phyloP scores from a whole-genome alignment of 2,329 filamentous ascomycete species.

The Colletotrichum chlorophyti region DNA sequence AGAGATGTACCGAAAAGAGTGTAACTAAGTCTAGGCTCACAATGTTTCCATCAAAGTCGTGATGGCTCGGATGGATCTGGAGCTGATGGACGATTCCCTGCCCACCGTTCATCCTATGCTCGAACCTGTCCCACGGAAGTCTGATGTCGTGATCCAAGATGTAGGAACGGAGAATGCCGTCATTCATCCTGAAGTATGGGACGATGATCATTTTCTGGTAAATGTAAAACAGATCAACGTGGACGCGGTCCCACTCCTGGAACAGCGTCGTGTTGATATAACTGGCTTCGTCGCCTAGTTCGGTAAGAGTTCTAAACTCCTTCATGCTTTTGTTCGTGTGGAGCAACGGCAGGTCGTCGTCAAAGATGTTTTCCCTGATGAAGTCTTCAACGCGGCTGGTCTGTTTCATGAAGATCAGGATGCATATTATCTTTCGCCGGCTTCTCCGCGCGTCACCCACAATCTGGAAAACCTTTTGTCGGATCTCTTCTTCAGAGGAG shows the following conservation, averaged over 20 bases:
- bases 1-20: background rate
- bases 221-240: conserved; percentile 13
- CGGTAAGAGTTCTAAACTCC: background rate
- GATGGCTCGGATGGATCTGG: background rate
- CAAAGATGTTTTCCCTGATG: conserved; percentile 3
- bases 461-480: background rate
- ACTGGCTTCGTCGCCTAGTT: too few species aligned
- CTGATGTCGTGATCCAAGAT: background rate
- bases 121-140: background rate
- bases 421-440: conserved; percentile 7
- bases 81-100: background rate
- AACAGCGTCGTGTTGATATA: background rate
- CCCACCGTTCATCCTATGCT: background rate
- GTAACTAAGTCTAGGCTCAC: background rate
- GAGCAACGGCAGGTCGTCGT: background rate
- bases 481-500: background rate
- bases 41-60: background rate
- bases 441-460: background rate
- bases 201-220: conserved; percentile 12
- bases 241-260: background rate
- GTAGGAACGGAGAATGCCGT: background rate
- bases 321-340: background rate
- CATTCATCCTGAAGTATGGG: background rate
- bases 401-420: conserved; percentile 8
- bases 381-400: background rate